Evolutionary conservation across 345 rosid genomes (phyloP).

Genomic region (Eucalyptus albens): DNA sequence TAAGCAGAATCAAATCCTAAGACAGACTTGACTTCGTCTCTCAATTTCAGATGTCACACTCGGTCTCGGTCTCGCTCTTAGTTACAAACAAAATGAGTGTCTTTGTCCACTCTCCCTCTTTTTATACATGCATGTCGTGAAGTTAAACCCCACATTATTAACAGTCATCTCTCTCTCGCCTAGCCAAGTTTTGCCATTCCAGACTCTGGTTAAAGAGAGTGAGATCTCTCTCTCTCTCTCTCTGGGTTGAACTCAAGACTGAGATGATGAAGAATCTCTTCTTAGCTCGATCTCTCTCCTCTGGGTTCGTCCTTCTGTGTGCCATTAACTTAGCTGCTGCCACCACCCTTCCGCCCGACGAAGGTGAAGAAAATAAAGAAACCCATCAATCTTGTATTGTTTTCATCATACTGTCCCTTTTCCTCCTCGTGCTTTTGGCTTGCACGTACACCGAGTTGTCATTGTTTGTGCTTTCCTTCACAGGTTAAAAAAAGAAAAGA

Average conservation of each 20-base stretch:
- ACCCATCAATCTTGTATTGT: neutral
- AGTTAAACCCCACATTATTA: neutral
- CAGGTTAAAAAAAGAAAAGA: too few species aligned
- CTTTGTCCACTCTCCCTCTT: neutral
- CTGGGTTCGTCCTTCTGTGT: neutral
- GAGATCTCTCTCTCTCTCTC: neutral
- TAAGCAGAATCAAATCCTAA: neutral
- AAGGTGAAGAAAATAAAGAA: neutral
- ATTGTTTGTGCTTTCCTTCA: neutral
- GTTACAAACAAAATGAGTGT: neutral
- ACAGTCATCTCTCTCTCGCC: accelerated
- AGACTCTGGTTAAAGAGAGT: neutral
- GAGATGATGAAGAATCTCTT: neutral
- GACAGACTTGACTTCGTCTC: neutral
- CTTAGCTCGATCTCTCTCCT: neutral
- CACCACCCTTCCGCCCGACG: neutral
- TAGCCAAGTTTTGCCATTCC: neutral
- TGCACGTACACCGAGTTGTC: accelerated
- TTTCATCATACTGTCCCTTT: neutral
- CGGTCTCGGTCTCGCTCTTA: neutral
- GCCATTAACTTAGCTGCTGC: neutral
- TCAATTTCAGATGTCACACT: neutral
- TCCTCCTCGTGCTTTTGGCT: neutral
- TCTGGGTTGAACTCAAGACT: neutral
- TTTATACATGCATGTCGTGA: neutral